These are phyloP conservation scores for Helotiales sp. DNA, from an alignment of 2,329 filamentous ascomycete genomes.

Conservation along the genomic window DNA sequence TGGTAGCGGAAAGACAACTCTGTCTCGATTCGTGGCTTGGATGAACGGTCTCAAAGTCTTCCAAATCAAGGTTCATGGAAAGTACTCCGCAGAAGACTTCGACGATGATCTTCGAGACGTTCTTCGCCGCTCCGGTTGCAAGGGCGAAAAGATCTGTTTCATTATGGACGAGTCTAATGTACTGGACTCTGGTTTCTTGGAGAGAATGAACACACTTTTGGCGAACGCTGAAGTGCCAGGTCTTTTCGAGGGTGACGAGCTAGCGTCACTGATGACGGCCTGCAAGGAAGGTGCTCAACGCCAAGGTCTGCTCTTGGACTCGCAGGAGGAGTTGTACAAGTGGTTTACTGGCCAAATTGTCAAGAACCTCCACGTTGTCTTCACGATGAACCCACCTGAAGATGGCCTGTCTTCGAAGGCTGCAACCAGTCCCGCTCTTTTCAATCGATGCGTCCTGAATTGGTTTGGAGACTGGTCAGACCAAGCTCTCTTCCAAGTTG, in stretches of 20 bases:
- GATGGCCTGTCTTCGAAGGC: conserved; percentile 95
- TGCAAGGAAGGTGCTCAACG: conserved; percentile 98
- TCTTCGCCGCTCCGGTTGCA: conserved; percentile 90
- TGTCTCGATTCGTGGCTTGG: conserved; percentile 98
- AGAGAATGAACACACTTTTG: conserved; percentile 98
- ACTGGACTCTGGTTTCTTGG: conserved; percentile 95
- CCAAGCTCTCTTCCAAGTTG: conserved; percentile 97
- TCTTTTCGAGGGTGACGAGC: conserved; percentile 98
- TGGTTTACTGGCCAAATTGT: conserved; percentile 99
- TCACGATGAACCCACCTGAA: conserved; percentile 99
- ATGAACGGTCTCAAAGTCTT: conserved; percentile 99
- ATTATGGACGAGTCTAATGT: conserved; percentile 99
- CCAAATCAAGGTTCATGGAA: conserved; percentile 99
- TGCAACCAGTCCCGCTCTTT: conserved; percentile 94
- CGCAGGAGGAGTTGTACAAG: conserved; percentile 99
- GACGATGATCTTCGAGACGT: conserved; percentile 97
- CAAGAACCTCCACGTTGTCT: conserved; percentile 98
- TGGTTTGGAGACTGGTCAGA: conserved; percentile 99
- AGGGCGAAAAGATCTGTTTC: conserved; percentile 99
- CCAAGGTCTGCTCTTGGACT: conserved; percentile 93
- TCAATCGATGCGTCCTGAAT: conserved; percentile 99
- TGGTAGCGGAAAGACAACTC: conserved; percentile 96
- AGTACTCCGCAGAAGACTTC: conserved; percentile 97
- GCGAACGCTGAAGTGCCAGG: conserved; percentile 99
- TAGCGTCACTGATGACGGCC: conserved; percentile 97